Evolutionary conservation across 352 stramenopile genomes (phyloP).

Genomic region (Phytophthora crassamura): DNA sequence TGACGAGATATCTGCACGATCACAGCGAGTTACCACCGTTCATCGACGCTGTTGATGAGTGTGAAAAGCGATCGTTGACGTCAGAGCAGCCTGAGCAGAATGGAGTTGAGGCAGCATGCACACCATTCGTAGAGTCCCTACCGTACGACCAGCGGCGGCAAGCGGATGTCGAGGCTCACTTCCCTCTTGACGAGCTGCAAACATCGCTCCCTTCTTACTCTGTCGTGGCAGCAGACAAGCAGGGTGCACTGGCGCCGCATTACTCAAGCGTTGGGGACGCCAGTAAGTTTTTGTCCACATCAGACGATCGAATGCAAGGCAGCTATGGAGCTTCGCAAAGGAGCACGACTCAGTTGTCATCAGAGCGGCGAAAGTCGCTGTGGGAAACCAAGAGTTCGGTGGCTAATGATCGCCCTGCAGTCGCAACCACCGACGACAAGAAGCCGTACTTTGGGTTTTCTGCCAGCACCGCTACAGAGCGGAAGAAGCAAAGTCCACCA

Average conservation of each 20-base stretch:
- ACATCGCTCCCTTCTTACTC: constrained; percentile 29
- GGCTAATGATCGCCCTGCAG: not conserved
- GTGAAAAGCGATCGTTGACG: constrained; percentile 14
- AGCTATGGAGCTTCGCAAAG: not conserved
- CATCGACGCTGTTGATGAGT: constrained; percentile 48
- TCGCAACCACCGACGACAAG: constrained; percentile 9
- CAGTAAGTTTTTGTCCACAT: constrained; percentile 4
- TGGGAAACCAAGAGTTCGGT: constrained; percentile 30
- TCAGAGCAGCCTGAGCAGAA: constrained; percentile 47
- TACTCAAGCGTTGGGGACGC: not conserved
- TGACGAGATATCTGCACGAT: constrained; percentile 60
- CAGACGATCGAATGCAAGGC: not conserved
- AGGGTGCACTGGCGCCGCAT: not conserved
- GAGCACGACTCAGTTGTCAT: constrained; percentile 13
- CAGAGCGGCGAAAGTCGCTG: constrained; percentile 27
- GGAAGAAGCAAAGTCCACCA: constrained; percentile 15
- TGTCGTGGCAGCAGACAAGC: constrained; percentile 15
- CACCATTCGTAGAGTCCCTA: constrained; percentile 13
- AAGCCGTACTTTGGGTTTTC: constrained; percentile 27
- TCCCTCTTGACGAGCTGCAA: constrained; percentile 35
- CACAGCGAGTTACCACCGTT: constrained; percentile 64
- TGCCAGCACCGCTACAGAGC: not conserved
- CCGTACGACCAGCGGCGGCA: constrained; percentile 18
- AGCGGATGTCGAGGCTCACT: constrained; percentile 25
- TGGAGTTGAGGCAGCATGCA: constrained; percentile 18